A percentile compares a stretch with the other conserved stretches of the same genome.
Evolutionary conservation across 2,329 filamentous ascomycete genomes (phyloP).

Genomic region (Fusarium foetens): DNA sequence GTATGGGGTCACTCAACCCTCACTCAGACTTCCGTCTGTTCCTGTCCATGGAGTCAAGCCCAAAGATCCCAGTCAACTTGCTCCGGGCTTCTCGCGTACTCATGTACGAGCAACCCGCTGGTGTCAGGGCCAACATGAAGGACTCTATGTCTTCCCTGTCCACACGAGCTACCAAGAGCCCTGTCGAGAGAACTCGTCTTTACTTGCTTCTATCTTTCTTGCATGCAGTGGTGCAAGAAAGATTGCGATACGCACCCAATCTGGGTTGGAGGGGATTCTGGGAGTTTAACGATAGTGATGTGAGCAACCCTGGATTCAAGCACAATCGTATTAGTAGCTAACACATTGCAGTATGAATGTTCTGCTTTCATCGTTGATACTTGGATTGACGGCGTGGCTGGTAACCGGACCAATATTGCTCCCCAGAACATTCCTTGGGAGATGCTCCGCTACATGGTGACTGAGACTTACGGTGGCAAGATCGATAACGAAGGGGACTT

Average conservation of each 20-base stretch:
- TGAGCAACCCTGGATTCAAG: conserved; percentile 63
- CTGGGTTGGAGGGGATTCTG: conserved; percentile 99
- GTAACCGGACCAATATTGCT: conserved; percentile 90
- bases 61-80: conserved; percentile 95
- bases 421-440: conserved; percentile 96
- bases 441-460: conserved; percentile 89
- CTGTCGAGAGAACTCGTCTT: conserved; percentile 88
- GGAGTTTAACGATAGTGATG: conserved; percentile 99
- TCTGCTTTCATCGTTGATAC: conserved; percentile 95
- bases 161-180: conserved; percentile 78
- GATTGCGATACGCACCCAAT: conserved; percentile 90
- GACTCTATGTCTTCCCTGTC: conserved; percentile 90
- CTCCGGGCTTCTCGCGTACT: conserved; percentile 92
- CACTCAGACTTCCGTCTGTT: conserved; percentile 94
- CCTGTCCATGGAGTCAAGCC: conserved; percentile 97
- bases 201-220: conserved; percentile 94
- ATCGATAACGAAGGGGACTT: conserved; percentile 93
- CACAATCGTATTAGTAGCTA: background rate
- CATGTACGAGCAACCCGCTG: conserved; percentile 98
- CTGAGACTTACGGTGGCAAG: conserved; percentile 97
- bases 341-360: conserved; percentile 81
- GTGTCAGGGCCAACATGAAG: conserved; percentile 97
- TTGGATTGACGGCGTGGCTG: conserved; percentile 86
- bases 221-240: conserved; percentile 94
- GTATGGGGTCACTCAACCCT: conserved; percentile 93